Conservation (phyloP, 176 grass and related monocot genomes). For the Aegilops longissima region DNA sequence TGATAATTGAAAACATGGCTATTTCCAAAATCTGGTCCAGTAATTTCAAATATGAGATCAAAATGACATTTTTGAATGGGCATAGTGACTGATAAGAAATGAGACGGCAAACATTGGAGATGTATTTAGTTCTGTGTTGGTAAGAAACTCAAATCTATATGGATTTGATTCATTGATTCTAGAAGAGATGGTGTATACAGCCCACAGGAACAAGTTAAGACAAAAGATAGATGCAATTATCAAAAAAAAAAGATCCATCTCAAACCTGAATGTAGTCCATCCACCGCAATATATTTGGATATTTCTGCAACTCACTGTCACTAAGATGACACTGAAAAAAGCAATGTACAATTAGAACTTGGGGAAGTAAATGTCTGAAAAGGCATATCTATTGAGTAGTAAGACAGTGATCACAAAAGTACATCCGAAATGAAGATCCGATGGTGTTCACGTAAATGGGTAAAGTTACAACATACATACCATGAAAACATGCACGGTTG, state of each 20-base stretch:
- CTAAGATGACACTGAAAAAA: constrained; percentile 56
- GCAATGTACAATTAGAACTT: constrained; percentile 14
- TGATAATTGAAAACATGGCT: not conserved
- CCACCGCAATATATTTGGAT: constrained; percentile 76
- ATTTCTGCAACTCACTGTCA: constrained; percentile 52
- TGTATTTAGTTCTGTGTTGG: constrained; percentile 3
- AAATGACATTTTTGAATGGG: not conserved
- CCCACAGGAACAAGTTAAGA: not conserved
- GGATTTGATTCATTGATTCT: not conserved
- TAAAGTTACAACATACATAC: constrained; percentile 42
- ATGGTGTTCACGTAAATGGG: constrained; percentile 1
- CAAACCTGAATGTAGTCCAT: constrained; percentile 94
- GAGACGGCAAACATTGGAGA: not conserved
- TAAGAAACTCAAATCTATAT: not conserved
- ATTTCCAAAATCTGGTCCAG: not conserved
- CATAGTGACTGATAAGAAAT: not conserved
- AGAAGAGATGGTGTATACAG: not conserved
- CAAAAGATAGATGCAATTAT: constrained; percentile 11
- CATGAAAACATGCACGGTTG: constrained; percentile 59
- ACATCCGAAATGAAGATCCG: not conserved
- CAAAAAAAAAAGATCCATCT: not conserved
- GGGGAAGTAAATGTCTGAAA: not conserved
- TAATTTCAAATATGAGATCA: not conserved
- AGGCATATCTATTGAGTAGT: not conserved
- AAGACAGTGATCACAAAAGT: not conserved